Conservation (phyloP, 2,329 filamentous ascomycete species). For the Cladophialophora chaetospira region DNA sequence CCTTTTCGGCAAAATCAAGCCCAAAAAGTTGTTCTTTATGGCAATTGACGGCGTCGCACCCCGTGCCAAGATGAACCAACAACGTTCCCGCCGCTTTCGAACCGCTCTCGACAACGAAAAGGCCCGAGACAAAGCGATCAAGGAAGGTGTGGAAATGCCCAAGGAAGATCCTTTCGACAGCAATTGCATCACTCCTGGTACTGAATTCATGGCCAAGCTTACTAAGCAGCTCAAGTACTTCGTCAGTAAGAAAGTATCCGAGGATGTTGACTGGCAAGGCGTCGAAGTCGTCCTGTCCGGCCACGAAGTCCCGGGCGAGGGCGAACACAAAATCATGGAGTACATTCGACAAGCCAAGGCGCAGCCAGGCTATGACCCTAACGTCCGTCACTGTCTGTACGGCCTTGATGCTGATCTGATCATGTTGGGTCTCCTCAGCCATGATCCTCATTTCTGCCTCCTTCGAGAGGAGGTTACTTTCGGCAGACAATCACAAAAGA, state of each 20-base stretch:
- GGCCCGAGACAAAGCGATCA: slow-evolving; percentile 88
- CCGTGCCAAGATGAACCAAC: slow-evolving; percentile 99
- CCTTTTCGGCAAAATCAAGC: slow-evolving; percentile 97
- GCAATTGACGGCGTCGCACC: slow-evolving; percentile 97
- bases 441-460: slow-evolving; percentile 97
- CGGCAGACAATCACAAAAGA: slow-evolving; percentile 80
- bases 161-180: slow-evolving; percentile 97
- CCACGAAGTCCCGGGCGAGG: slow-evolving; percentile 96
- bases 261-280: slow-evolving; percentile 96
- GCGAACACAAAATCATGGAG: slow-evolving; percentile 99
- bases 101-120: slow-evolving; percentile 89
- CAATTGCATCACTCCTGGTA: slow-evolving; percentile 97
- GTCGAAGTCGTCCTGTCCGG: slow-evolving; percentile 95
- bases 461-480: slow-evolving; percentile 98
- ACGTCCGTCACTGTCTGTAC: slow-evolving; percentile 94
- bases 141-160: slow-evolving; percentile 86
- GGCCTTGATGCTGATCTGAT: slow-evolving; percentile 96
- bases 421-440: slow-evolving; percentile 95
- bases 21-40: slow-evolving; percentile 99
- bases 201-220: slow-evolving; percentile 96
- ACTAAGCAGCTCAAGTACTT: slow-evolving; percentile 96
- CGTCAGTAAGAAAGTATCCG: slow-evolving; percentile 96
- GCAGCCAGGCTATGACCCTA: slow-evolving; percentile 87
- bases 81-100: slow-evolving; percentile 90
- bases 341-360: slow-evolving; percentile 98